These are phyloP conservation scores for Huntiella savannae DNA, from an alignment of 2,329 filamentous ascomycete species.

Conservation along the genomic window DNA sequence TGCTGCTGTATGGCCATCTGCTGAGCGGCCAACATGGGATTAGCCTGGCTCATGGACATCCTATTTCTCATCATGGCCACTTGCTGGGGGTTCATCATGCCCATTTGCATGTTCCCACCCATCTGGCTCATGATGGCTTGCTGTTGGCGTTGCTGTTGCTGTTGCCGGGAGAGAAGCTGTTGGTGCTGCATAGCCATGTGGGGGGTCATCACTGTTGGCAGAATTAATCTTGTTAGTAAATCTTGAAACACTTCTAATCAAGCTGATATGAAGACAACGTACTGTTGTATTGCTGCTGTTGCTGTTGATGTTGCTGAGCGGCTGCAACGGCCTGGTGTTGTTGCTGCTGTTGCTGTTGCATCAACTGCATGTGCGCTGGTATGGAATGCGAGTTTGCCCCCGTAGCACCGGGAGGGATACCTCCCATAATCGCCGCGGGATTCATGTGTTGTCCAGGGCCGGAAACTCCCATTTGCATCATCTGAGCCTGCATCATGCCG, in stretches of 20 bases:
- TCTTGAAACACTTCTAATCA: no score
- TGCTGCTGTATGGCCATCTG: slow-evolving; percentile 26
- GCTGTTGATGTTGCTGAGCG: slow-evolving; percentile 18
- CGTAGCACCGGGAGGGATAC: slow-evolving; percentile 49
- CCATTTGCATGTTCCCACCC: slow-evolving; percentile 35
- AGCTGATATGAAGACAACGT: background rate
- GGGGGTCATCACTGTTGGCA: slow-evolving; percentile 15
- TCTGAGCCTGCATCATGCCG: slow-evolving; percentile 46
- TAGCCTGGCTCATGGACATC: background rate
- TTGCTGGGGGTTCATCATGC: slow-evolving; percentile 29
- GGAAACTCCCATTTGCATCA: slow-evolving; percentile 53
- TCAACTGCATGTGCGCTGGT: slow-evolving; percentile 41
- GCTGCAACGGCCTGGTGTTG: background rate
- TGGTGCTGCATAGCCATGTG: slow-evolving; percentile 30
- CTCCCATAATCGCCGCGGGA: slow-evolving; percentile 53
- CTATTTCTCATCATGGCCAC: slow-evolving; percentile 26
- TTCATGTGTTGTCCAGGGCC: slow-evolving; percentile 49
- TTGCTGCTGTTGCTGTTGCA: slow-evolving; percentile 38
- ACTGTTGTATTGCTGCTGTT: slow-evolving; percentile 8
- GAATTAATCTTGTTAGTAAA: background rate
- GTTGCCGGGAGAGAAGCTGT: slow-evolving; percentile 33
- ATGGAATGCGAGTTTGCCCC: slow-evolving; percentile 49
- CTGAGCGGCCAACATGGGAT: slow-evolving; percentile 24
- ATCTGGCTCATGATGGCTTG: slow-evolving; percentile 33
- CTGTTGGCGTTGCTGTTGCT: slow-evolving; percentile 32